Conservation (phyloP, 306 rosid species). For the Mimosa pudica region DNA sequence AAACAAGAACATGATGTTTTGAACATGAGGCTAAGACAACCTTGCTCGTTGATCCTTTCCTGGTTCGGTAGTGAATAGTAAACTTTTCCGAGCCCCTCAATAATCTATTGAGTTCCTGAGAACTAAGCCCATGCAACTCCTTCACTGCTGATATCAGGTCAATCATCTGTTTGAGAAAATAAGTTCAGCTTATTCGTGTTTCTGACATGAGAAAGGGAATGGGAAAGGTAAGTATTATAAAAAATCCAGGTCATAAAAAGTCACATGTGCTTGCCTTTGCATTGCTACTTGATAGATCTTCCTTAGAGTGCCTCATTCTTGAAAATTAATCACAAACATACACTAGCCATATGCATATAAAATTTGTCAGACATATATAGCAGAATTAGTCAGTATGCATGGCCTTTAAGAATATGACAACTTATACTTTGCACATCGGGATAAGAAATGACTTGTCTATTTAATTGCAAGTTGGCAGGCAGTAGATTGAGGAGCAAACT, state of each 20-base stretch:
- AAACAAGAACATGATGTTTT: conserved; percentile 26
- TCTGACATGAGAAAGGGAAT: conserved; percentile 22
- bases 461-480: conserved; percentile 18
- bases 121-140: conserved; percentile 67
- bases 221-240: conserved; percentile 24
- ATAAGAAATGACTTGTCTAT: conserved; percentile 21
- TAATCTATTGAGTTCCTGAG: conserved; percentile 67
- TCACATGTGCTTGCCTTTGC: conserved; percentile 57
- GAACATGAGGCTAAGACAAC: conserved; percentile 49
- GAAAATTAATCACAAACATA: conserved; percentile 39
- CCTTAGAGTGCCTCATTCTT: conserved; percentile 66
- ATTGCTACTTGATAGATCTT: conserved; percentile 57
- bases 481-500: conserved; percentile 14
- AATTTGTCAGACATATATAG: conserved; percentile 28
- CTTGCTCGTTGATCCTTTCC: conserved; percentile 54
- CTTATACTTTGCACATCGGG: conserved; percentile 20
- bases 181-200: conserved; percentile 35
- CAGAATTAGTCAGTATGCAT: conserved; percentile 20
- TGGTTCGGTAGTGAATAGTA: conserved; percentile 57
- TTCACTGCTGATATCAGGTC: conserved; percentile 64
- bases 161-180: conserved; percentile 59
- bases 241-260: conserved; percentile 23
- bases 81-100: conserved; percentile 79
- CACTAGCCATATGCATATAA: conserved; percentile 29
- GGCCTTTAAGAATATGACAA: conserved; percentile 19